A percentile compares a stretch with the other conserved stretches of the same genome.
These are phyloP conservation scores for Lecanoromycetidae sp. DNA, from an alignment of 2,329 filamentous ascomycete genomes.

Conservation along the genomic window DNA sequence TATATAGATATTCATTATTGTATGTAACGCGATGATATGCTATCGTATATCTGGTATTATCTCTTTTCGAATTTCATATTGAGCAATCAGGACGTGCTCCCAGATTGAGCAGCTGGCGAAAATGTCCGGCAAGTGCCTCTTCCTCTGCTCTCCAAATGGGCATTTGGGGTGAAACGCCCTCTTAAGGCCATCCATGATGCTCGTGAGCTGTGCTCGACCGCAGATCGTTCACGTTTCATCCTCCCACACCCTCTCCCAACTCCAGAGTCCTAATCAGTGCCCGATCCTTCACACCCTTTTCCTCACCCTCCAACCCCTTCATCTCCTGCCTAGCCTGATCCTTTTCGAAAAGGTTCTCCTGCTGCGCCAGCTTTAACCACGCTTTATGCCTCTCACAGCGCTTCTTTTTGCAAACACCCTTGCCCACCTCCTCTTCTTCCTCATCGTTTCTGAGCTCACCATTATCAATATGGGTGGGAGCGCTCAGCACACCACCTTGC, in stretches of 20 bases:
- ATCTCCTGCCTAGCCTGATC: conserved; percentile 30
- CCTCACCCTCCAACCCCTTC: conserved; percentile 29
- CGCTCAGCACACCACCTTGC: conserved; percentile 28
- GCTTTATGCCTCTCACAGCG: conserved; percentile 37
- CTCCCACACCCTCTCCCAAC: conserved; percentile 21
- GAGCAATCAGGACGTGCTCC: too few species aligned
- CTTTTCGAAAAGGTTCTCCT: conserved; percentile 34
- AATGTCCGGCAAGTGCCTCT: too few species aligned
- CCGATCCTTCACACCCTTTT: conserved; percentile 31
- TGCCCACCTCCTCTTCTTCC: conserved; percentile 24
- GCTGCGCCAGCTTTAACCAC: conserved; percentile 36
- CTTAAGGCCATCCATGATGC: neutral
- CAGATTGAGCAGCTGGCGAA: neutral
- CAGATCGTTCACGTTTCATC: neutral
- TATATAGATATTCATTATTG: neutral
- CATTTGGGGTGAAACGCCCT: neutral
- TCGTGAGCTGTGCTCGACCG: neutral
- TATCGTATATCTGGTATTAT: neutral
- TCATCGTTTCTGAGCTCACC: conserved; percentile 28
- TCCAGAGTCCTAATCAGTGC: conserved; percentile 33
- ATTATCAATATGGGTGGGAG: conserved; percentile 23
- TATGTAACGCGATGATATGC: neutral
- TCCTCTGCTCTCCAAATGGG: neutral
- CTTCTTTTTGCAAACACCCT: conserved; percentile 36
- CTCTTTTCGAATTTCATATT: too few species aligned